These are phyloP conservation scores for Dimocarpus longan DNA, from an alignment of 345 rosid species.

Conservation along the genomic window DNA sequence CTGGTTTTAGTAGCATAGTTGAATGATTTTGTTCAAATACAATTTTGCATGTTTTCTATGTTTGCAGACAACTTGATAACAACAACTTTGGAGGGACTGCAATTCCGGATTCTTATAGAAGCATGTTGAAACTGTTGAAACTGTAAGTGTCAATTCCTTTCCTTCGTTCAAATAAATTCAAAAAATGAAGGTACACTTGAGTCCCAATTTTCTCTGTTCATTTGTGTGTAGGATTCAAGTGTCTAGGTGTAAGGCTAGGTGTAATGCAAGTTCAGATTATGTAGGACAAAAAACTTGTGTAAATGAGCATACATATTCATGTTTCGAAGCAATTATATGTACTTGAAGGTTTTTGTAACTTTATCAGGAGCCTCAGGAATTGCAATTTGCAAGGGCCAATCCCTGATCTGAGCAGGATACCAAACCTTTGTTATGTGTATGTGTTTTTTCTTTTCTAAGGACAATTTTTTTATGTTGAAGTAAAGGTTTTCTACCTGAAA, in stretches of 20 bases:
- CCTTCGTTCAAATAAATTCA: too few species aligned
- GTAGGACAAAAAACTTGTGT: not conserved
- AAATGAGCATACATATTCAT: not conserved
- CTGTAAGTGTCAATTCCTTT: slow-evolving; percentile 53
- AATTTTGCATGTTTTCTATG: slow-evolving; percentile 2
- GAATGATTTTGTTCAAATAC: not conserved
- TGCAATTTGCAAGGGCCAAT: slow-evolving; percentile 83
- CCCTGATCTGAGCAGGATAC: slow-evolving; percentile 83
- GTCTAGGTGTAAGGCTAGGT: slow-evolving; percentile 6
- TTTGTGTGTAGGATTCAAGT: slow-evolving; percentile 4
- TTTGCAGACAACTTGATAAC: slow-evolving; percentile 86
- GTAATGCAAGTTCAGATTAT: not conserved
- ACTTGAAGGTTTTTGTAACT: slow-evolving; percentile 8
- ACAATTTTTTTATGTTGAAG: not conserved
- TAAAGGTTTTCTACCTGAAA: not conserved
- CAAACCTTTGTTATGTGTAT: slow-evolving; percentile 80
- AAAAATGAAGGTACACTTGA: not conserved
- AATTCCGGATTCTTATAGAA: slow-evolving; percentile 75
- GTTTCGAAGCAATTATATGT: too few species aligned
- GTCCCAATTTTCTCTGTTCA: slow-evolving; percentile 7
- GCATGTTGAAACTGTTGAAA: slow-evolving; percentile 77
- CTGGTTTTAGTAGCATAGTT: slow-evolving; percentile 1
- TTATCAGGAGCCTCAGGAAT: slow-evolving; percentile 84
- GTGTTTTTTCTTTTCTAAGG: slow-evolving; percentile 28
- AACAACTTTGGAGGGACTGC: slow-evolving; percentile 73